Conservation (phyloP, 176 grass and related monocot species). For the Metroxylon sagu region DNA sequence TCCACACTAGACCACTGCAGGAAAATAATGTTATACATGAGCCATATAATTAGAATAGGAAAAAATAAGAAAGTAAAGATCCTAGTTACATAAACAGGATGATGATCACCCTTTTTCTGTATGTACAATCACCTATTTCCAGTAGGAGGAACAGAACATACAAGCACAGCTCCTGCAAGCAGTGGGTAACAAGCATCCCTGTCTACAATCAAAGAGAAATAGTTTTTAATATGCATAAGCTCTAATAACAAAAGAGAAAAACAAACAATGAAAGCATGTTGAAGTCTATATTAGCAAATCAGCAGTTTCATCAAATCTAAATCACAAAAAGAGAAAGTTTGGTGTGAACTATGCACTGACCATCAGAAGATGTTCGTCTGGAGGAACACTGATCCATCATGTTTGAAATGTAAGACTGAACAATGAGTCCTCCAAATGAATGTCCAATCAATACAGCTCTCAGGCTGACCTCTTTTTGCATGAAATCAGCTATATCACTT, state of each 20-base stretch:
- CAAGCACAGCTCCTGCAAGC: conserved; percentile 59
- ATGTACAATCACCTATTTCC: conserved; percentile 57
- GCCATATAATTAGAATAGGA: conserved; percentile 21
- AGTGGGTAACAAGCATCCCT: conserved; percentile 32
- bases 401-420: conserved; percentile 76
- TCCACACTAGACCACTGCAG: conserved; percentile 72
- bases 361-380: conserved; percentile 8
- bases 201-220: conserved; percentile 17
- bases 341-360: neutral
- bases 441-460: conserved; percentile 75
- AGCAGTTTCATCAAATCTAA: too few relatives aligned
- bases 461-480: conserved; percentile 37
- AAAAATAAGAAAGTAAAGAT: conserved; percentile 8
- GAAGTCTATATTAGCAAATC: too few relatives aligned
- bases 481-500: conserved; percentile 75
- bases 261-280: neutral
- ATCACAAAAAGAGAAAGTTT: neutral
- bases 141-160: conserved; percentile 90
- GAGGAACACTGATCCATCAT: conserved; percentile 29
- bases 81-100: neutral
- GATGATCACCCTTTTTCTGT: neutral
- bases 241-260: neutral
- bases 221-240: conserved; percentile 6
- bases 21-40: conserved; percentile 5
- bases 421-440: conserved; percentile 92